Evolutionary conservation across 352 stramenopile species (phyloP), one percentile per base, ranked within the genome.

Genomic region (Phytophthora citrophthora): DNA sequence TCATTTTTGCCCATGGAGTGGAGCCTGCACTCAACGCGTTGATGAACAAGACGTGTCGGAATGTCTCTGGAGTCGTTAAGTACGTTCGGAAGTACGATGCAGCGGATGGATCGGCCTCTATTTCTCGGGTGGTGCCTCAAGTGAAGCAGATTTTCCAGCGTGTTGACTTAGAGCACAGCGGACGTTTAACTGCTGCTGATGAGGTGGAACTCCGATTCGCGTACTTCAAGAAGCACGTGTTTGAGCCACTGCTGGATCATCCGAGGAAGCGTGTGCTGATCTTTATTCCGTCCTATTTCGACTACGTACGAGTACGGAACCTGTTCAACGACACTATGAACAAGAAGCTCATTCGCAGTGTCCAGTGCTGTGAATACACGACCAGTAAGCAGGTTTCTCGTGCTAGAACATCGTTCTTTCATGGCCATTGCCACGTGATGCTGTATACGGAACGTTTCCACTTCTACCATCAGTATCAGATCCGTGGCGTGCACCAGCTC

Each of bases 241-340:
- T 94, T 27, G 73, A 88, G 27, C 83, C 83, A 34, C 71, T 94
- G 29, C 61, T 94, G 29, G 81, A 89, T 51, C 73, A 79, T 39
- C 81, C 86, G 20, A 72, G 77, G 13, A 89, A 89, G 46, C 81
- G 89, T 50, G 85, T 91, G 53, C 68, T 94, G 39, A 83, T 94
- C 36, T 89, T 94, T 55, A 78, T 94, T 45, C 86, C 86, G 27
- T 94, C 86, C 2, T 94, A 94, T 54, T 89, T 93, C 46, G 86
- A 94, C 69, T 94, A 91, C 61, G 86, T 94, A n/a, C 86, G 86
- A 23, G 74, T 94, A n/a, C 86, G 86, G 46, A 94, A 94, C 61
- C 43, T 94, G 20, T 94, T 94, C 62, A 73, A 88, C 32, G 83
- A 91, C 11, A 70, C 57, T 7, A 84, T 85, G 78, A 86, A 90